Evolutionary conservation across 371 early-diverging fungal genomes (phyloP).

Genomic region (Conidiobolus incongruus): DNA sequence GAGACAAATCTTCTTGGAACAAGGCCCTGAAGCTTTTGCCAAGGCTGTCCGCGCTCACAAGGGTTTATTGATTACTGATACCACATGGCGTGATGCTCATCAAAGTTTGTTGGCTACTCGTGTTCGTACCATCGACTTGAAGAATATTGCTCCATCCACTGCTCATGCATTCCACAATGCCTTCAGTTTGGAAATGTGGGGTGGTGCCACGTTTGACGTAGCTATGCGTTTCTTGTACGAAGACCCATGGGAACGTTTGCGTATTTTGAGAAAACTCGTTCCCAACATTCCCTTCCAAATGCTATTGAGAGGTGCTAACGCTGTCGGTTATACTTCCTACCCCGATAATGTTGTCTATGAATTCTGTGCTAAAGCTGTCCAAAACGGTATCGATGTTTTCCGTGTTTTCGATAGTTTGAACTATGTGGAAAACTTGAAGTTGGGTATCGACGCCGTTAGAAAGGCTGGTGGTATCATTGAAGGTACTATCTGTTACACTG

Average conservation of each 20-base stretch:
- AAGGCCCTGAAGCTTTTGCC: slow-evolving; percentile 78
- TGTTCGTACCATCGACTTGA: slow-evolving; percentile 69
- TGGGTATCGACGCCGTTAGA: slow-evolving; percentile 83
- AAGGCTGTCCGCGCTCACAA: slow-evolving; percentile 68
- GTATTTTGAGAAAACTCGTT: slow-evolving; percentile 52
- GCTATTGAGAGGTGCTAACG: slow-evolving; percentile 92
- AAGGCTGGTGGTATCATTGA: slow-evolving; percentile 88
- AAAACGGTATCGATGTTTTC: slow-evolving; percentile 85
- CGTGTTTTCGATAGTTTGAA: slow-evolving; percentile 91
- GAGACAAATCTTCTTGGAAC: slow-evolving; percentile 59
- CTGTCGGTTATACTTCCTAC: slow-evolving; percentile 90
- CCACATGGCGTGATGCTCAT: slow-evolving; percentile 90
- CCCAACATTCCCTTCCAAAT: slow-evolving; percentile 96
- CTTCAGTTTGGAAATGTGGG: slow-evolving; percentile 82
- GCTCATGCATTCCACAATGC: slow-evolving; percentile 68
- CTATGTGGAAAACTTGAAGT: slow-evolving; percentile 80
- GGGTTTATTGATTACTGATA: slow-evolving; percentile 78
- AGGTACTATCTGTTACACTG: slow-evolving; percentile 82
- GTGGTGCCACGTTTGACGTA: slow-evolving; percentile 91
- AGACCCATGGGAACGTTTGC: slow-evolving; percentile 85
- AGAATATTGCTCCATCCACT: slow-evolving; percentile 64
- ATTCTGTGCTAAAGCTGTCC: slow-evolving; percentile 76
- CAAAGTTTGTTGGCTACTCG: slow-evolving; percentile 84
- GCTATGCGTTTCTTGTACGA: slow-evolving; percentile 85
- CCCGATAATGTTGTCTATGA: slow-evolving; percentile 90